Percentiles rank a stretch among this genome's conserved stretches.
Conservation (phyloP, 129 eudicot species). For the Flaveria sonorensis region DNA sequence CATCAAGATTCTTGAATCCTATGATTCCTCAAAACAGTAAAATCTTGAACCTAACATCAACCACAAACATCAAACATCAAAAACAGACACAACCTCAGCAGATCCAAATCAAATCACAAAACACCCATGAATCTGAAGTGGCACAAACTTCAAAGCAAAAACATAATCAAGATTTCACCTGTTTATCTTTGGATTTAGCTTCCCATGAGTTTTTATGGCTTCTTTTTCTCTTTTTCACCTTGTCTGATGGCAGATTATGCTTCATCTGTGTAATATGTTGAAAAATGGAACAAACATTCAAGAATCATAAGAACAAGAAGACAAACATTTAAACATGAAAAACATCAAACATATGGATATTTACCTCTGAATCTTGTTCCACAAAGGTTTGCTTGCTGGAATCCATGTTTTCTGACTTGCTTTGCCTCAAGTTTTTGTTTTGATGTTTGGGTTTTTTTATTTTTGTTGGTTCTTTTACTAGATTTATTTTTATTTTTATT, state of each 20-base stretch:
- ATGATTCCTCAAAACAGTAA: constrained; percentile 10
- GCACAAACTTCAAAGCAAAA: constrained; percentile 32
- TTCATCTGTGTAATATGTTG: constrained; percentile 39
- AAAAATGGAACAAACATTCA: constrained; percentile 11
- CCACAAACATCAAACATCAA: constrained; percentile 6
- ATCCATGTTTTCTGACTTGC: constrained; percentile 44
- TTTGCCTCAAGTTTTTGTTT: constrained; percentile 31
- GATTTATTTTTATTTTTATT: constrained; percentile 1
- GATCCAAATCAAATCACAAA: constrained; percentile 30
- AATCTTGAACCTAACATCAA: constrained; percentile 15
- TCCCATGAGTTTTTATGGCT: constrained; percentile 27
- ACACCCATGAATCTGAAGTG: constrained; percentile 31
- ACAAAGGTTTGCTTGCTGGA: constrained; percentile 32
- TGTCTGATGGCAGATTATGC: constrained; percentile 33
- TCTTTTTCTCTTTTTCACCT: constrained; percentile 39
- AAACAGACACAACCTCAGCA: constrained; percentile 23
- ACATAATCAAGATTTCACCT: constrained; percentile 36
- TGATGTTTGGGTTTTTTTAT: constrained; percentile 25
- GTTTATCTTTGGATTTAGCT: constrained; percentile 49
- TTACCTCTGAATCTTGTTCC: constrained; percentile 45
- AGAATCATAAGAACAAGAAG: constrained; percentile 6
- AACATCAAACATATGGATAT: constrained; percentile 24
- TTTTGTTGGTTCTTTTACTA: neutral
- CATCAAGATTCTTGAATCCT: constrained; percentile 19
- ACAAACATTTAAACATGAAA: constrained; percentile 31